A percentile compares a stretch with the other conserved stretches of the same genome.
Evolutionary conservation across 495 filamentous ascomycete species (phyloP).

Genomic region (Hypoxylon fuscum): DNA sequence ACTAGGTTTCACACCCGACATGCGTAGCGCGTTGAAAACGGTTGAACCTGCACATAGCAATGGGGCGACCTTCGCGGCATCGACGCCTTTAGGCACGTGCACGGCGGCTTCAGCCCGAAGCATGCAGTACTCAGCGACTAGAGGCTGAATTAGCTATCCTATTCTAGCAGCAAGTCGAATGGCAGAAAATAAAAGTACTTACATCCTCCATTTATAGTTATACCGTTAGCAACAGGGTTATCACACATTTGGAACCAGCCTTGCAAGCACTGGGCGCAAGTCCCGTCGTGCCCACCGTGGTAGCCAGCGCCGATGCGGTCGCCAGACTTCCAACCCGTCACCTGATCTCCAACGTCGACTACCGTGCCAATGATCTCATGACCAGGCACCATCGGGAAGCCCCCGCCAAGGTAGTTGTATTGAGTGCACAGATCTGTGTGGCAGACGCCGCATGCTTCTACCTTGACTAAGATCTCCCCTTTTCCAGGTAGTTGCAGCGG

Average conservation of each 20-base stretch:
- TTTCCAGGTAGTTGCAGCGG: slow-evolving; percentile 39
- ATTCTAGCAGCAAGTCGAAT: not conserved
- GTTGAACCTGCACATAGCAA: slow-evolving; percentile 76
- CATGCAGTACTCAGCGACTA: slow-evolving; percentile 68
- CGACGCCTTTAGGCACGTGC: slow-evolving; percentile 61
- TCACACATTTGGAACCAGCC: slow-evolving; percentile 64
- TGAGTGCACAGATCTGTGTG: slow-evolving; percentile 49
- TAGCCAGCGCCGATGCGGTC: slow-evolving; percentile 61
- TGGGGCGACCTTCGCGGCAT: slow-evolving; percentile 67
- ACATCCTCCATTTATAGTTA: slow-evolving; percentile 60
- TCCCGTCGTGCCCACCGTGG: slow-evolving; percentile 52
- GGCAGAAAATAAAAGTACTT: not conserved
- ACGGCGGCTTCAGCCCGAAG: slow-evolving; percentile 68
- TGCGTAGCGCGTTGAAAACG: slow-evolving; percentile 71
- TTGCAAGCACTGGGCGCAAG: slow-evolving; percentile 55
- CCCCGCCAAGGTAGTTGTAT: slow-evolving; percentile 43
- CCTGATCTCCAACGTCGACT: slow-evolving; percentile 56
- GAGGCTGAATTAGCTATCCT: not conserved
- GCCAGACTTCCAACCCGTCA: slow-evolving; percentile 51
- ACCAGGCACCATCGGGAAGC: slow-evolving; percentile 60
- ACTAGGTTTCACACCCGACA: slow-evolving; percentile 61
- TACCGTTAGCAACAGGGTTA: slow-evolving; percentile 58
- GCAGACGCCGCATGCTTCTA: slow-evolving; percentile 57
- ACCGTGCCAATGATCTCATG: slow-evolving; percentile 62
- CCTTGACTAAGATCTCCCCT: slow-evolving; percentile 53